These are phyloP conservation scores for Diaporthe longicolla DNA, from an alignment of 2,329 filamentous ascomycete species.

Conservation along the genomic window DNA sequence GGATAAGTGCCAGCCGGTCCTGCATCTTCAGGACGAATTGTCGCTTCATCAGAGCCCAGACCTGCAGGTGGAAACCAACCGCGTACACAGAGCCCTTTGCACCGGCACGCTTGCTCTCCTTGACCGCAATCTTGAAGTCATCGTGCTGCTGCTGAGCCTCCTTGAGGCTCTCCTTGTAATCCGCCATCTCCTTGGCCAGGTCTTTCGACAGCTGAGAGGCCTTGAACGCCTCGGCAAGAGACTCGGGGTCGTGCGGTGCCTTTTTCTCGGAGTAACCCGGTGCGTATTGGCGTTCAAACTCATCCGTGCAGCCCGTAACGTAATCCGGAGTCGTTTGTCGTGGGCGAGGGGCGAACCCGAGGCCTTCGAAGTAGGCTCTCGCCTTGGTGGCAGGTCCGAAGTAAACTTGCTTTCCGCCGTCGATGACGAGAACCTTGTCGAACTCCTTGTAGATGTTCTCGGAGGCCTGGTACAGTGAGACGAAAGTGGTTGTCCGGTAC, in stretches of 20 bases:
- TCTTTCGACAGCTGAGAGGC: constrained; percentile 71
- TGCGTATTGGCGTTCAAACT: constrained; percentile 85
- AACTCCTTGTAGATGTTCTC: constrained; percentile 85
- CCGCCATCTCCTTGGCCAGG: constrained; percentile 75
- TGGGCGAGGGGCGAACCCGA: constrained; percentile 82
- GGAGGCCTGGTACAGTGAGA: constrained; percentile 88
- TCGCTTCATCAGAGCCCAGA: constrained; percentile 86
- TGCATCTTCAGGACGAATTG: constrained; percentile 91
- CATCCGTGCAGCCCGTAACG: constrained; percentile 84
- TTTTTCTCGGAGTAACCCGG: constrained; percentile 75
- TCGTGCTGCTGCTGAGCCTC: constrained; percentile 78
- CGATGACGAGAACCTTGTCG: constrained; percentile 88
- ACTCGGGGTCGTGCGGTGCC: constrained; percentile 77
- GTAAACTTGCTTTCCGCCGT: constrained; percentile 81
- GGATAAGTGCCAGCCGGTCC: constrained; percentile 81
- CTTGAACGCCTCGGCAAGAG: constrained; percentile 78
- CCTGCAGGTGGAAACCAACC: constrained; percentile 85
- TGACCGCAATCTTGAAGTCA: constrained; percentile 82
- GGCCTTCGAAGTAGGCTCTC: constrained; percentile 79
- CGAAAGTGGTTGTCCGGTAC: constrained; percentile 86
- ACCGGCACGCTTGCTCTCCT: constrained; percentile 82
- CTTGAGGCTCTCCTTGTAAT: constrained; percentile 75
- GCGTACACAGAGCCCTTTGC: constrained; percentile 85
- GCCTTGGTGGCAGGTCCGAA: constrained; percentile 79
- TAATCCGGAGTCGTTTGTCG: constrained; percentile 87